A percentile compares a stretch with the other conserved stretches of the same genome.
phyloP scores from a whole-genome alignment of 352 stramenopile species.

The Lagenidium sp. region DNA sequence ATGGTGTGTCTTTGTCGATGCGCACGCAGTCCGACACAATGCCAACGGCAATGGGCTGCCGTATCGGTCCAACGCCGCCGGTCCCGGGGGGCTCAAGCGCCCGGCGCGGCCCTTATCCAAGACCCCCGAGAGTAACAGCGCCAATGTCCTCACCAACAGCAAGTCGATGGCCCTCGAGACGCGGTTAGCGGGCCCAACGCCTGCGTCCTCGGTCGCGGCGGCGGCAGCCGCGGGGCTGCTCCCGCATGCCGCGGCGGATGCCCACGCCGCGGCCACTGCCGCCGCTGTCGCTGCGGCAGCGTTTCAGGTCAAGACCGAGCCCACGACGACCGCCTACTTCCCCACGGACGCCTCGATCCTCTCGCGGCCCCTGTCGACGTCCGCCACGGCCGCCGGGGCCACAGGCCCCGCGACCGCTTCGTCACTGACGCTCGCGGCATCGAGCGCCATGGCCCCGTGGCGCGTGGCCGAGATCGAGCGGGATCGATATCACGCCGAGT shows the following conservation, averaged over 20 bases:
- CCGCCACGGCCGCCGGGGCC: slow-evolving; percentile 19
- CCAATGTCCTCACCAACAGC: slow-evolving; percentile 52
- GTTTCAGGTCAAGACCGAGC: slow-evolving; percentile 44
- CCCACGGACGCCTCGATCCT: slow-evolving; percentile 49
- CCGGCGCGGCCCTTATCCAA: slow-evolving; percentile 38
- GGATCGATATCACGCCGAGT: slow-evolving; percentile 63
- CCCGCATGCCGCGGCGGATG: slow-evolving; percentile 8
- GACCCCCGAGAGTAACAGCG: slow-evolving; percentile 56
- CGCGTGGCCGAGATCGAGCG: slow-evolving; percentile 46
- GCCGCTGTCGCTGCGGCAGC: slow-evolving; percentile 2
- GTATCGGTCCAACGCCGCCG: slow-evolving; percentile 19
- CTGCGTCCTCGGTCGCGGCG: not conserved
- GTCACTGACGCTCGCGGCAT: too few species aligned
- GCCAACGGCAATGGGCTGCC: slow-evolving; percentile 26
- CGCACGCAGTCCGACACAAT: slow-evolving; percentile 49
- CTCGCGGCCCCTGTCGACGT: too few species aligned
- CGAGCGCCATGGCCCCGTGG: slow-evolving; percentile 23
- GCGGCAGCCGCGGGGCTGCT: not conserved
- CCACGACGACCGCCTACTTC: slow-evolving; percentile 61
- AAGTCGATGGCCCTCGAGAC: slow-evolving; percentile 68
- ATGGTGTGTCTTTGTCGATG: not conserved
- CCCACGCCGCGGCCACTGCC: not conserved
- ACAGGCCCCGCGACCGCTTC: slow-evolving; percentile 6
- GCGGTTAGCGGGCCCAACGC: slow-evolving; percentile 22
- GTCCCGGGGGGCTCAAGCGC: slow-evolving; percentile 27